Conservation (phyloP, 371 early-diverging fungal genomes). For the Syncephalastrum racemosum region DNA sequence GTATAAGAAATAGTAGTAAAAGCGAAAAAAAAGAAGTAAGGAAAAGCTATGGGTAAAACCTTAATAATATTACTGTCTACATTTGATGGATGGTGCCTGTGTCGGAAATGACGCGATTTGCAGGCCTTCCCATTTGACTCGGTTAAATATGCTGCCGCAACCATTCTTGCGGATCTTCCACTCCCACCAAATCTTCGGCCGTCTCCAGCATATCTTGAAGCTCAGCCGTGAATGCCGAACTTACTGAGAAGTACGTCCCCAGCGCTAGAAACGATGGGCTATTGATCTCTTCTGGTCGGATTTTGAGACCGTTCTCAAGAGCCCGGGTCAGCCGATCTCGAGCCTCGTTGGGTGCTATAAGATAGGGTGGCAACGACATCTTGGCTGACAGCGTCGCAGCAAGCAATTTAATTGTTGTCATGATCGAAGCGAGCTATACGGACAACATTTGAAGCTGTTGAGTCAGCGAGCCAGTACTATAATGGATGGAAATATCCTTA, state of each 20-base stretch:
- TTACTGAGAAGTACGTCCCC: slow-evolving; percentile 36
- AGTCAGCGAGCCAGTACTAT: not conserved
- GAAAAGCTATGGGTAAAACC: not conserved
- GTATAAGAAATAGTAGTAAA: not conserved
- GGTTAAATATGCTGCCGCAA: slow-evolving; percentile 7
- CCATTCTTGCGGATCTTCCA: slow-evolving; percentile 44
- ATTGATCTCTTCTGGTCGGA: slow-evolving; percentile 24
- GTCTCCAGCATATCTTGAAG: slow-evolving; percentile 25
- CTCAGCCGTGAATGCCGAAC: slow-evolving; percentile 35
- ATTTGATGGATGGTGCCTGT: no score
- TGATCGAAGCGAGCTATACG: slow-evolving; percentile 36
- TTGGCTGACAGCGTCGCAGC: slow-evolving; percentile 39
- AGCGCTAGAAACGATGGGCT: slow-evolving; percentile 30
- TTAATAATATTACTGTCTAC: no score
- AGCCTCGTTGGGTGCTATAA: slow-evolving; percentile 31
- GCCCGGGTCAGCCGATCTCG: slow-evolving; percentile 22
- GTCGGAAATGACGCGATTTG: slow-evolving; percentile 11
- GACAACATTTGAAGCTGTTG: not conserved
- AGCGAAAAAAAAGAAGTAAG: slow-evolving; percentile 9
- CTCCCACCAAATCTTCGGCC: slow-evolving; percentile 34
- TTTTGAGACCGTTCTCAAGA: slow-evolving; percentile 25
- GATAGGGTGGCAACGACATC: slow-evolving; percentile 41
- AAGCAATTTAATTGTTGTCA: slow-evolving; percentile 41
- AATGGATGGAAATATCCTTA: slow-evolving; percentile 13
- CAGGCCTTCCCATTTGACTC: no score